Evolutionary conservation across 768 basidiomycete species (phyloP).

Genomic region (Lepiota venenata): DNA sequence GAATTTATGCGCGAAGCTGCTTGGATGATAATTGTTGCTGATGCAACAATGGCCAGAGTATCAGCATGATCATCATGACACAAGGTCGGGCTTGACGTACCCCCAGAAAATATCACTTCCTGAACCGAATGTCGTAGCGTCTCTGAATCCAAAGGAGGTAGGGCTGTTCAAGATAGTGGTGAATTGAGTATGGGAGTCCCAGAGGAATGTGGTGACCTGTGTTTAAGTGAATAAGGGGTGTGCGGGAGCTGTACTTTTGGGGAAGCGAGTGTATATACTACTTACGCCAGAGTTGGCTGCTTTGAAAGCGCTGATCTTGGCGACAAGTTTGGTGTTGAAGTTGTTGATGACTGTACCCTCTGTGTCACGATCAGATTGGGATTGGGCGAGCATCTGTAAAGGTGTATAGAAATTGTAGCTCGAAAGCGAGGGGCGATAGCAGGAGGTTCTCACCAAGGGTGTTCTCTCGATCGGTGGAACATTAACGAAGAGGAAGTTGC

Average conservation of each 20-base stretch:
- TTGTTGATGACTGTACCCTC: slow-evolving; percentile 45
- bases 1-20: slow-evolving; percentile 41
- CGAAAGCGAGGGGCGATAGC: too few relatives aligned
- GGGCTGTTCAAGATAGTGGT: slow-evolving; percentile 46
- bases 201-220: slow-evolving; percentile 46
- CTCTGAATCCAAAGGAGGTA: slow-evolving; percentile 51
- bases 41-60: slow-evolving; percentile 15
- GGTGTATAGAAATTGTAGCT: neutral
- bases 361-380: slow-evolving; percentile 30
- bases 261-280: neutral
- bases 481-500: slow-evolving; percentile 50
- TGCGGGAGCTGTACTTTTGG: neutral
- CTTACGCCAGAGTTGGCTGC: slow-evolving; percentile 44
- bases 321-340: slow-evolving; percentile 49
- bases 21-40: slow-evolving; percentile 51
- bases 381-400: slow-evolving; percentile 45
- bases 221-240: neutral
- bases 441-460: slow-evolving; percentile 29
- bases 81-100: slow-evolving; percentile 24
- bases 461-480: slow-evolving; percentile 41
- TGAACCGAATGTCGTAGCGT: slow-evolving; percentile 43
- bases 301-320: slow-evolving; percentile 38
- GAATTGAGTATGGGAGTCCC: slow-evolving; percentile 49
- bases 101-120: slow-evolving; percentile 50
- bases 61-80: neutral